These are phyloP conservation scores for Crucihimalaya himalaica DNA, from an alignment of 345 rosid species.

Conservation along the genomic window DNA sequence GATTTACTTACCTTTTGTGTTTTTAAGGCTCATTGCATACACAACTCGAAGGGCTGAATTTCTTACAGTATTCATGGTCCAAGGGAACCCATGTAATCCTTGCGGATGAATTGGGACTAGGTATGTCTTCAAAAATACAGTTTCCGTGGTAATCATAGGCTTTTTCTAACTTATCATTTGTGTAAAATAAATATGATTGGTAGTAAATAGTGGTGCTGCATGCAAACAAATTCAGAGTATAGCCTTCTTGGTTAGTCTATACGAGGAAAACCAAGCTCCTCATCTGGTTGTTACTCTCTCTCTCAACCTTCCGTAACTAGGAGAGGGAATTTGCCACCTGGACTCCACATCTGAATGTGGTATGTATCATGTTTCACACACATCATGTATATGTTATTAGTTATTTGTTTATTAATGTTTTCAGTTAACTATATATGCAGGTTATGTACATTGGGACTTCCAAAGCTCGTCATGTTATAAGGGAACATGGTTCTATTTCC, in stretches of 20 bases:
- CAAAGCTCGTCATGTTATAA: conserved; percentile 72
- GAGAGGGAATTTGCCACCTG: conserved; percentile 89
- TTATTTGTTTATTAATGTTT: background rate
- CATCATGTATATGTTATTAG: conserved; percentile 1
- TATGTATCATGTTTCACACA: conserved; percentile 40
- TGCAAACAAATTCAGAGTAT: conserved; percentile 94
- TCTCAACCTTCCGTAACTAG: conserved; percentile 92
- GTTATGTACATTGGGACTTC: conserved; percentile 80
- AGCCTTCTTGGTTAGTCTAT: conserved; percentile 89
- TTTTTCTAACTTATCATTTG: background rate
- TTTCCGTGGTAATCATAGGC: background rate
- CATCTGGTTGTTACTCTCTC: conserved; percentile 90
- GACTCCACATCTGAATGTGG: conserved; percentile 97
- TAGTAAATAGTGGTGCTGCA: conserved; percentile 39
- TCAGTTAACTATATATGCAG: conserved; percentile 46
- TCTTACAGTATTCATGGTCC: conserved; percentile 81
- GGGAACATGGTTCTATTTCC: conserved; percentile 78
- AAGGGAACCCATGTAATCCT: conserved; percentile 86
- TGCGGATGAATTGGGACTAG: conserved; percentile 96
- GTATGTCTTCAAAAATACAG: conserved; percentile 41
- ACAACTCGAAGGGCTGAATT: conserved; percentile 91
- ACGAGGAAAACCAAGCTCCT: conserved; percentile 53
- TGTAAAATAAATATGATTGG: background rate
- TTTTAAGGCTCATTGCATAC: conserved; percentile 76
- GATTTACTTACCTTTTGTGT: conserved; percentile 29